A percentile compares a stretch with the other conserved stretches of the same genome.
phyloP scores from a whole-genome alignment of 2,329 filamentous ascomycete species.

The Xylaria sp. region DNA sequence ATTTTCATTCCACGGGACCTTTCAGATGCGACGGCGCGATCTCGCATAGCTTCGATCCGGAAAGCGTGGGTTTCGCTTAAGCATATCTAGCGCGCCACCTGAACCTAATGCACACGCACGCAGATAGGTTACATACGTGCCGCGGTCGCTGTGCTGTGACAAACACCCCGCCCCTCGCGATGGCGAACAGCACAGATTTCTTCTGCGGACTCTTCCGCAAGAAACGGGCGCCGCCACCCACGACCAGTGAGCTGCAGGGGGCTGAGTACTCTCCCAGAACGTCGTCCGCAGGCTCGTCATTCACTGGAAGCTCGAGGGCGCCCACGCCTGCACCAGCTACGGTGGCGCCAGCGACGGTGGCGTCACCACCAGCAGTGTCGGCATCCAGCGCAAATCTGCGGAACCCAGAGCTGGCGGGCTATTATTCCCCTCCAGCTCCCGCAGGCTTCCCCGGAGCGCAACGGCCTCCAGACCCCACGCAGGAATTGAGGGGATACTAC shows the following conservation, averaged over 20 bases:
- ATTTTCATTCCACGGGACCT: no score
- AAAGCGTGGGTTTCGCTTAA: no score
- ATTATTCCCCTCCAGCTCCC: slow-evolving; percentile 28
- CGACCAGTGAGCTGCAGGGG: slow-evolving; percentile 13
- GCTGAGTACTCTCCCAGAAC: slow-evolving; percentile 30
- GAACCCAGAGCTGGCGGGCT: slow-evolving; percentile 29
- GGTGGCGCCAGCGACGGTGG: neutral
- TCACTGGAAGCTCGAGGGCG: slow-evolving; percentile 20
- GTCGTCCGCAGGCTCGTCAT: slow-evolving; percentile 23
- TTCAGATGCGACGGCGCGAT: no score
- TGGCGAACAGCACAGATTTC: slow-evolving; percentile 12
- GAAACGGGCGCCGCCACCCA: slow-evolving; percentile 5
- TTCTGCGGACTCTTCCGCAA: slow-evolving; percentile 19
- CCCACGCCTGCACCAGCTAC: neutral
- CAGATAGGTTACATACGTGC: neutral
- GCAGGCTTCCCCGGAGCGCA: no score
- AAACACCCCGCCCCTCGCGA: neutral
- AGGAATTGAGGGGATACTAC: slow-evolving; percentile 29
- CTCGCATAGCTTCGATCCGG: no score
- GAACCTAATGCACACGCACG: neutral
- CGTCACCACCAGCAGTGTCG: slow-evolving; percentile 1
- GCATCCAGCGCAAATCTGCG: slow-evolving; percentile 1
- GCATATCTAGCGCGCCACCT: no score
- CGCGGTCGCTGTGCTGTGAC: neutral
- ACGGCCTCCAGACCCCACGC: slow-evolving; percentile 3